phyloP scores from a whole-genome alignment of 352 stramenopile species.

The Elongisporangium senticosum region DNA sequence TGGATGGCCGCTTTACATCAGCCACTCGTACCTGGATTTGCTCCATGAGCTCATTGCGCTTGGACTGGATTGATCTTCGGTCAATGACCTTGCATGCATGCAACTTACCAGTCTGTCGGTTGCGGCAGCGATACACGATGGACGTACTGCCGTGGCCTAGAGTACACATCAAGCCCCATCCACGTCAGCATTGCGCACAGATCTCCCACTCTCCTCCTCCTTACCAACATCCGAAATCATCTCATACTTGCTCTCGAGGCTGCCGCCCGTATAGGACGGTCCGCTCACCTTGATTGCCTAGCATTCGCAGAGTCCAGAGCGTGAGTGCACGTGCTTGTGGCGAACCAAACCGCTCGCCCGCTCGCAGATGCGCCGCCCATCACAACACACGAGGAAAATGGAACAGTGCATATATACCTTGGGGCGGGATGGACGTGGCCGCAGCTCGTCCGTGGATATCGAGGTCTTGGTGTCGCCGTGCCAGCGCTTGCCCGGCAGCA shows the following conservation, averaged over 20 bases:
- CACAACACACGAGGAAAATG: neutral
- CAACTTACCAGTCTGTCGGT: constrained; percentile 44
- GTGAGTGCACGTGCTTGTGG: neutral
- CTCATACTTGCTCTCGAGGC: constrained; percentile 78
- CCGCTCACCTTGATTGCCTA: constrained; percentile 71
- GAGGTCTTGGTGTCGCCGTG: constrained; percentile 38
- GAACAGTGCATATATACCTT: constrained; percentile 20
- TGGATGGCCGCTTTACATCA: neutral
- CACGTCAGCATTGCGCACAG: constrained; percentile 1
- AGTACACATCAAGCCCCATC: neutral
- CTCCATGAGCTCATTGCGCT: constrained; percentile 78
- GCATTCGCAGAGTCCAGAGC: constrained; percentile 3
- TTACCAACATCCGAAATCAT: constrained; percentile 79
- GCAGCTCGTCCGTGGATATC: constrained; percentile 13
- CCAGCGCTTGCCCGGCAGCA: constrained; percentile 39
- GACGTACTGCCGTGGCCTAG: constrained; percentile 80
- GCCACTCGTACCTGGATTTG: constrained; percentile 70
- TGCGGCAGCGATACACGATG: constrained; percentile 76
- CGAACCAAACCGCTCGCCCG: neutral
- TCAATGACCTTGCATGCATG: constrained; percentile 88
- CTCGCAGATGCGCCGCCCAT: constrained; percentile 3
- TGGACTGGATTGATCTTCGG: constrained; percentile 56
- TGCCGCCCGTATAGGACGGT: constrained; percentile 62
- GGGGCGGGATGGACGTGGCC: constrained; percentile 24
- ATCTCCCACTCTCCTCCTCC: constrained; percentile 2